Conservation (phyloP, 2,329 filamentous ascomycete species). For the Sodiomyces alkalinus region DNA sequence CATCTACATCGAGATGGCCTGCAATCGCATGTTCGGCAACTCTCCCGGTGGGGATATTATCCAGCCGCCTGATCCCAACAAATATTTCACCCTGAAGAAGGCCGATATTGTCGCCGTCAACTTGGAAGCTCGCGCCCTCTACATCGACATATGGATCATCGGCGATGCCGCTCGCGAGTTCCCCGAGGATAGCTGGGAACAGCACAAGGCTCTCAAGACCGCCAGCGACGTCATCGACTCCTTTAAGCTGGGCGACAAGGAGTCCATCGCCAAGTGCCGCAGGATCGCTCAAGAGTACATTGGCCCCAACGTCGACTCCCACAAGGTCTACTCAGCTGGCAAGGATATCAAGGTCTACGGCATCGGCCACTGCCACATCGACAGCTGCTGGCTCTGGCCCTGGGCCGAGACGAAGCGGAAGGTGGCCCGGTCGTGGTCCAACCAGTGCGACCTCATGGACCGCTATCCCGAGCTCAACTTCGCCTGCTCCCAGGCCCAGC, state of each 20-base stretch:
- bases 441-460: constrained; percentile 90
- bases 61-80: constrained; percentile 76
- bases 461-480: constrained; percentile 89
- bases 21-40: constrained; percentile 97
- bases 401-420: constrained; percentile 97
- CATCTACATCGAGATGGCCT: constrained; percentile 97
- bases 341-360: constrained; percentile 67
- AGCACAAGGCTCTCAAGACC: constrained; percentile 70
- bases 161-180: constrained; percentile 86
- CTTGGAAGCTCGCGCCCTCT: constrained; percentile 64
- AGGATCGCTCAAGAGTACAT: constrained; percentile 74
- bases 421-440: constrained; percentile 89
- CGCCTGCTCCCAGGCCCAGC: constrained; percentile 84
- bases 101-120: constrained; percentile 87
- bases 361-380: constrained; percentile 95
- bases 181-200: constrained; percentile 72
- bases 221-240: constrained; percentile 81
- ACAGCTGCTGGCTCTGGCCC: constrained; percentile 97
- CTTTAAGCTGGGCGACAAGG: constrained; percentile 67
- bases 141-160: constrained; percentile 93
- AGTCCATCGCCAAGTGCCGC: constrained; percentile 64
- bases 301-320: constrained; percentile 65
- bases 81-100: constrained; percentile 57
- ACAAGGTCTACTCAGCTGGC: constrained; percentile 67
- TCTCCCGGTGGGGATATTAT: constrained; percentile 72